phyloP scores from a whole-genome alignment of 805 yeast species.

The Torulaspora maleeae region DNA sequence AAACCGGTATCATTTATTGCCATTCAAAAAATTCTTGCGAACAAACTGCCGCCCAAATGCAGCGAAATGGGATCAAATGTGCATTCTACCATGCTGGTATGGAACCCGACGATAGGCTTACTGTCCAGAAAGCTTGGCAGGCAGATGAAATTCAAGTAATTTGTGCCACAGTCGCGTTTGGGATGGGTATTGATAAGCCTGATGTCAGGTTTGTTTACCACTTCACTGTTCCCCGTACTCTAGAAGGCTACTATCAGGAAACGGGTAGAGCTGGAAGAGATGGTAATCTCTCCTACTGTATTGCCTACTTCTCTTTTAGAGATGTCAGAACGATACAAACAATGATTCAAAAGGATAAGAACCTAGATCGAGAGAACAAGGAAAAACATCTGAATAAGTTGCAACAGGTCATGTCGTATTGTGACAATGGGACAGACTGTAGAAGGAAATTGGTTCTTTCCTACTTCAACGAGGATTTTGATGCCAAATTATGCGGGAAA shows the following conservation, averaged over 20 bases:
- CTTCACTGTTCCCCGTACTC: constrained; percentile 76
- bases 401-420: constrained; percentile 81
- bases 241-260: constrained; percentile 97
- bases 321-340: constrained; percentile 76
- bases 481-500: constrained; percentile 56
- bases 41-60: constrained; percentile 60
- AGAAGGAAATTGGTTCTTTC: constrained; percentile 83
- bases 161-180: constrained; percentile 97
- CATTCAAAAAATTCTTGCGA: constrained; percentile 89
- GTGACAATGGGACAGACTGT: constrained; percentile 88
- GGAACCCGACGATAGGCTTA: constrained; percentile 65
- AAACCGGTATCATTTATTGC: constrained; percentile 89
- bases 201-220: constrained; percentile 92
- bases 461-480: constrained; percentile 82
- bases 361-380: constrained; percentile 55
- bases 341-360: constrained; percentile 72
- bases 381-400: constrained; percentile 75
- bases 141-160: constrained; percentile 63
- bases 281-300: constrained; percentile 76
- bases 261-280: constrained; percentile 99
- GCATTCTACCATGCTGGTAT: constrained; percentile 94
- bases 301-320: constrained; percentile 71
- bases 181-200: constrained; percentile 98
- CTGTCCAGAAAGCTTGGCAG: constrained; percentile 84
- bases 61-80: constrained; percentile 56